Conservation (phyloP, 352 stramenopile genomes). For the Globisporangium mamillatum region DNA sequence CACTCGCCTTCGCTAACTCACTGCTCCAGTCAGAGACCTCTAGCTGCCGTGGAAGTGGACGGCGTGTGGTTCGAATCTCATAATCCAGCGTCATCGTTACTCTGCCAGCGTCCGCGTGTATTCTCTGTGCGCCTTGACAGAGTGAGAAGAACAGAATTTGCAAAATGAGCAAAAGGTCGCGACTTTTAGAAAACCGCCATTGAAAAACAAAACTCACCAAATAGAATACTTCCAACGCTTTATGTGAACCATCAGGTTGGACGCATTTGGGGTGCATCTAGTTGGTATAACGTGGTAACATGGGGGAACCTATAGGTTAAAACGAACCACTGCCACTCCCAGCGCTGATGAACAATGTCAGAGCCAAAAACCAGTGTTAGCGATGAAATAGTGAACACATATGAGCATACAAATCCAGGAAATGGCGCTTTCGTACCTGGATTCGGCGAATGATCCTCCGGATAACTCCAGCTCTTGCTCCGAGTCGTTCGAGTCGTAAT, state of each 20-base stretch:
- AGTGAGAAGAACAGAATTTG: neutral
- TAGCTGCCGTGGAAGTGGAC: conserved; percentile 48
- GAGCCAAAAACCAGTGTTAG: neutral
- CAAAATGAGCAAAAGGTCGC: too few relatives aligned
- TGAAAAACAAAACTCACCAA: too few relatives aligned
- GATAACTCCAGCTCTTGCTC: conserved; percentile 62
- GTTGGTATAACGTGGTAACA: too few relatives aligned
- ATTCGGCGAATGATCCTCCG: conserved; percentile 60
- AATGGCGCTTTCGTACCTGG: conserved; percentile 36
- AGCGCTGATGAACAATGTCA: conserved; percentile 24
- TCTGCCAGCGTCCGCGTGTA: neutral
- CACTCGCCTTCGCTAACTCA: conserved; percentile 16
- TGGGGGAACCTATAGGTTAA: conserved; percentile 6
- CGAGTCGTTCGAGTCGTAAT: conserved; percentile 18
- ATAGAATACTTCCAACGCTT: too few relatives aligned
- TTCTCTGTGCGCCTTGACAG: neutral
- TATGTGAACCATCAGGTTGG: neutral
- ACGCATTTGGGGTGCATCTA: too few relatives aligned
- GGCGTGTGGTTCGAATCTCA: conserved; percentile 28
- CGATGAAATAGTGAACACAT: neutral
- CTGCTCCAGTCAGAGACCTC: conserved; percentile 39
- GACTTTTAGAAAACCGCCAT: too few relatives aligned
- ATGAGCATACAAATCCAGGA: neutral
- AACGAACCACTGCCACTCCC: conserved; percentile 59
- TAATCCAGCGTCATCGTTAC: conserved; percentile 19